Evolutionary conservation across 2,329 filamentous ascomycete species (phyloP), one percentile per base, ranked within the genome.

Genomic region (Arthrobotrys iridis): DNA sequence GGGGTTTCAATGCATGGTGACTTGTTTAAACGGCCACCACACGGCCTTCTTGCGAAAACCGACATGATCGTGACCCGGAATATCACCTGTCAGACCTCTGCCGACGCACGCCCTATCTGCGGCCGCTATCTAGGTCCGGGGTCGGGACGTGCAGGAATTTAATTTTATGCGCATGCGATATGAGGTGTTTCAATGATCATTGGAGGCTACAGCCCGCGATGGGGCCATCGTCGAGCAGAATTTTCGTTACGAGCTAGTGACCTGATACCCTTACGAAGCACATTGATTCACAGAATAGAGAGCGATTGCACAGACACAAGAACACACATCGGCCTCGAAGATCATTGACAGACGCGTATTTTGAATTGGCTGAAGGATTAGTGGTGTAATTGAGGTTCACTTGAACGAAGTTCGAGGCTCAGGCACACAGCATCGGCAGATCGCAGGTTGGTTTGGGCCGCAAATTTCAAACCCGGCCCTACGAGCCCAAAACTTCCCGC

Each of bases 181-280:
- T 75, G 71, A 75, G 48, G 63, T 75, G 71, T 75, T 68, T 64
- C 71, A 63, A 75, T 75, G 71, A 58, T 64, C 71, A 75, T 75
- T 75, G 63, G 70, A 68, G 63, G 55, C 40, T 67, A 35, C 65
- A 63, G 55, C 26, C 46, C 43, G 52, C 41, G 64, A 68, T 68
- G 64, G 52, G 18, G 15, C 37, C 20, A 28, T 37, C 52, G 22
- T 37, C 50, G 11, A 37, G 30, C 50, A 55, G 30, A 37, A 18
- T 55, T 55, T 55, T 37, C 40, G 1, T 35, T 11, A 5, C 20
- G 30, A 55, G 30, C 30, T 18, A 55, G 18, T n/a, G n/a, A 33
- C 26, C 46, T 8, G 46, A 52, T 24, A 35, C 18, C 18, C n/a
- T 24, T 37, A 60, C 35, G 22, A 37, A 52, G 41, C 22, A 50